These are phyloP conservation scores for Pachysandra terminalis DNA, from an alignment of 164 flowering plant genomes.

Conservation along the genomic window DNA sequence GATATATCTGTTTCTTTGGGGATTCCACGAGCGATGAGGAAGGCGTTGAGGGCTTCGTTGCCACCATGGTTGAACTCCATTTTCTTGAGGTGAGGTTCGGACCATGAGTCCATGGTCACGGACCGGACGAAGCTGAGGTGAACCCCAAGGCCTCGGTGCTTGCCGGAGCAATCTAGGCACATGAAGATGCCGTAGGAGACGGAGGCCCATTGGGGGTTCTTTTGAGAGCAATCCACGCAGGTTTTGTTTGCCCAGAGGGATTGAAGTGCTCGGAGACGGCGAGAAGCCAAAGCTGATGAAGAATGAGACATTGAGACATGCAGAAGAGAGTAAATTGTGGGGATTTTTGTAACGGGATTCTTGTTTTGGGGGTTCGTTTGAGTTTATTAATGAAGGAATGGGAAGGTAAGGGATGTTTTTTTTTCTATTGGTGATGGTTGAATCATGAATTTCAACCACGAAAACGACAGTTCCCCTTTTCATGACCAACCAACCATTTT, in stretches of 20 bases:
- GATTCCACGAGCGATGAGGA: slow-evolving; percentile 13
- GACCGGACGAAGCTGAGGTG: slow-evolving; percentile 24
- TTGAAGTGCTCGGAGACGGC: slow-evolving; percentile 17
- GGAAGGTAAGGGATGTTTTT: too few species aligned
- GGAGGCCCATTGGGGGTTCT: slow-evolving; percentile 27
- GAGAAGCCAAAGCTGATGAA: slow-evolving; percentile 3
- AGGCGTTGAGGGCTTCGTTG: slow-evolving; percentile 18
- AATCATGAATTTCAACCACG: too few species aligned
- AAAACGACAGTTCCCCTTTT: too few species aligned
- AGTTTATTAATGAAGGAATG: too few species aligned
- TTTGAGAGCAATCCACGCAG: slow-evolving; percentile 25
- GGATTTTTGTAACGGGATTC: too few species aligned
- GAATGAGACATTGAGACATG: not conserved
- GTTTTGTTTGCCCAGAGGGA: slow-evolving; percentile 14
- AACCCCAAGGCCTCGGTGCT: slow-evolving; percentile 25
- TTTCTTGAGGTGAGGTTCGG: slow-evolving; percentile 19
- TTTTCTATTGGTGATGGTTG: too few species aligned
- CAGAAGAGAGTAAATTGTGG: too few species aligned
- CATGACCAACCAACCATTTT: too few species aligned
- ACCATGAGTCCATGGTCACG: slow-evolving; percentile 26
- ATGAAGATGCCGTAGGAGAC: slow-evolving; percentile 27
- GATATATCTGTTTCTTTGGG: slow-evolving; percentile 21
- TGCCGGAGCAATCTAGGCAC: slow-evolving; percentile 31
- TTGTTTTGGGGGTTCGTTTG: too few species aligned
- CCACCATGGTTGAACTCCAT: slow-evolving; percentile 23